Conservation (phyloP, 345 rosid species). For the Salix udensis region DNA sequence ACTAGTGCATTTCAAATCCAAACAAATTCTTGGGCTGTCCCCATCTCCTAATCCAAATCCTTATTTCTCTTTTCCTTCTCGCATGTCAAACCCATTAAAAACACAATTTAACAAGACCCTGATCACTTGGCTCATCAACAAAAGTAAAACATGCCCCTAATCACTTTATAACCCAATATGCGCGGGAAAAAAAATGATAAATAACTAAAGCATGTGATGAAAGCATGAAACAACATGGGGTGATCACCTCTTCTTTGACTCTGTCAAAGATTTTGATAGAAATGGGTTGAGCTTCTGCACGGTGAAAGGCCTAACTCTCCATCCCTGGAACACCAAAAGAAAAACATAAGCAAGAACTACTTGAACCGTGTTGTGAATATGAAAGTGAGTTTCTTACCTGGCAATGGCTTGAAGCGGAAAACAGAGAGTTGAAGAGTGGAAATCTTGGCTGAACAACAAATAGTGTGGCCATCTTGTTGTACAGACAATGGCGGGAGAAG, state of each 20-base stretch:
- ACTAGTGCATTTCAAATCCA: not conserved
- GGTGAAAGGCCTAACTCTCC: constrained; percentile 20
- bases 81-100: not conserved
- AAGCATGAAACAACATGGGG: not conserved
- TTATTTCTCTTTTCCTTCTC: not conserved
- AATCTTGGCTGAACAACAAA: not conserved
- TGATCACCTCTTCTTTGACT: constrained; percentile 35
- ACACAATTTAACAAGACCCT: not conserved
- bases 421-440: not conserved
- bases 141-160: not conserved
- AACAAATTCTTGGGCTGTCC: not conserved
- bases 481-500: constrained; percentile 12
- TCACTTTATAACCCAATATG: not conserved
- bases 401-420: not conserved
- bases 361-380: not conserved
- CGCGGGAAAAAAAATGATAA: not conserved
- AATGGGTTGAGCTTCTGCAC: constrained; percentile 15
- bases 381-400: not conserved
- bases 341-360: not conserved
- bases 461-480: not conserved
- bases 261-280: constrained; percentile 10
- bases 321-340: constrained; percentile 19
- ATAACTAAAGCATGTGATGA: not conserved
- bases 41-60: not conserved
- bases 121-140: not conserved